Percentiles rank a stretch among this genome's conserved stretches.
phyloP scores from a whole-genome alignment of 805 yeast species.

The Osmozyma mogii region DNA sequence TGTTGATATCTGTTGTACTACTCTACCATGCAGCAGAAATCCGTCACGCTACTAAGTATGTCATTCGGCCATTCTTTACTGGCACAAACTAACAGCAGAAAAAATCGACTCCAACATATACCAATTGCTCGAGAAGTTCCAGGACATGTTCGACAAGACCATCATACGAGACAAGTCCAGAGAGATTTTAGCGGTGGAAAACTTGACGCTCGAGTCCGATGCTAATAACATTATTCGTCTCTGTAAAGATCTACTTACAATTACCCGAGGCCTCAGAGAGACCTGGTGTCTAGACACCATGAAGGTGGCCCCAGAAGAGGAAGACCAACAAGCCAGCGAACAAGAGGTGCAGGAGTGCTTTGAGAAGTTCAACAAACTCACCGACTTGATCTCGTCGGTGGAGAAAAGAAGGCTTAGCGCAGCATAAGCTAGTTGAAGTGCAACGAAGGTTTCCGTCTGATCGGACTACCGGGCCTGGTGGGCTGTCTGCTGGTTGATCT shows the following conservation, averaged over 20 bases:
- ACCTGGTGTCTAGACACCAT: conserved; percentile 52
- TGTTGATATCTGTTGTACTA: background rate
- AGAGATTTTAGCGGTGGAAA: conserved; percentile 42
- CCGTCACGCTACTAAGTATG: conserved; percentile 34
- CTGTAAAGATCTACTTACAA: conserved; percentile 43
- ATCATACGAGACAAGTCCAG: conserved; percentile 32
- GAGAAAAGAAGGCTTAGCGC: conserved; percentile 2
- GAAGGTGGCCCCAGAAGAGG: conserved; percentile 21
- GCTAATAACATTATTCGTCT: conserved; percentile 43
- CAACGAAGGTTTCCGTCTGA: conserved; percentile 1
- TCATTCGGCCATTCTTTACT: background rate
- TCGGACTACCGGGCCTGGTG: conserved; percentile 12
- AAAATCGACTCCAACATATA: conserved; percentile 46
- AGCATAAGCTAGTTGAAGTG: background rate
- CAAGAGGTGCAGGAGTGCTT: conserved; percentile 19
- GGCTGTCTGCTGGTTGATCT: conserved; percentile 8
- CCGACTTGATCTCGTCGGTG: conserved; percentile 9
- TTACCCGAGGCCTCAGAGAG: conserved; percentile 44
- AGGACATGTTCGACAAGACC: conserved; percentile 44
- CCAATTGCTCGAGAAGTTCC: conserved; percentile 43
- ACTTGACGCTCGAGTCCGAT: conserved; percentile 47
- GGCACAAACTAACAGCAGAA: conserved; percentile 24
- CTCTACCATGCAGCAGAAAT: conserved; percentile 37
- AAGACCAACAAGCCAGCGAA: conserved; percentile 11
- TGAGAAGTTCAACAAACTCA: conserved; percentile 19